Percentiles rank a stretch among this genome's conserved stretches.
phyloP scores from a whole-genome alignment of 2,329 filamentous ascomycete species.

The Pleomassaria siparia region DNA sequence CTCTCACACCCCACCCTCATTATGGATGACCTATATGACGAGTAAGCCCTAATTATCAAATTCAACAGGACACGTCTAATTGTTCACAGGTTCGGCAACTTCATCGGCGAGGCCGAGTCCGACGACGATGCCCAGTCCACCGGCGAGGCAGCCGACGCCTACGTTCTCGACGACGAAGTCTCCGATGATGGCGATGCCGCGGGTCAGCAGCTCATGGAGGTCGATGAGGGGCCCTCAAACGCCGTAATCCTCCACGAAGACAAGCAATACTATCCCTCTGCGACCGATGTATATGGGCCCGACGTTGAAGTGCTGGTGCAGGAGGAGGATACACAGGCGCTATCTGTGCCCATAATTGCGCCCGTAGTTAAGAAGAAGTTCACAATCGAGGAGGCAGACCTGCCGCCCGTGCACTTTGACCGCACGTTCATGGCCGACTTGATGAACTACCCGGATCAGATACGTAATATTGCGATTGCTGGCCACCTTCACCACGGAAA shows the following conservation, averaged over 20 bases:
- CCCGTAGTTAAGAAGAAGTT: slow-evolving; percentile 96
- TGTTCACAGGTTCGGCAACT: slow-evolving; percentile 82
- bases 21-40: slow-evolving; percentile 98
- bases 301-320: slow-evolving; percentile 96
- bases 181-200: slow-evolving; percentile 55
- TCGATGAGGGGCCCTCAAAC: slow-evolving; percentile 91
- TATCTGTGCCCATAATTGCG: slow-evolving; percentile 89
- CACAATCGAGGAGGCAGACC: slow-evolving; percentile 85
- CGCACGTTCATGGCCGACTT: slow-evolving; percentile 92
- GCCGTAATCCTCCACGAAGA: slow-evolving; percentile 98
- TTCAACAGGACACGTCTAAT: slow-evolving; percentile 17
- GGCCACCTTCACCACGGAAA: slow-evolving; percentile 97
- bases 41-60: slow-evolving; percentile 55
- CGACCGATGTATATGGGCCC: slow-evolving; percentile 88
- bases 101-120: slow-evolving; percentile 91
- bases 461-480: slow-evolving; percentile 86
- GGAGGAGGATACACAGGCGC: slow-evolving; percentile 93
- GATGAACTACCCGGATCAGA: slow-evolving; percentile 94
- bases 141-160: slow-evolving; percentile 75
- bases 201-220: slow-evolving; percentile 87
- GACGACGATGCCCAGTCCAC: slow-evolving; percentile 82
- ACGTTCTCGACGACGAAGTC: slow-evolving; percentile 71
- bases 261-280: slow-evolving; percentile 99
- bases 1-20: slow-evolving; percentile 24
- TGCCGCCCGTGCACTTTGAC: slow-evolving; percentile 85